Conservation (phyloP, 2,329 filamentous ascomycete genomes). For the Tolypocladium pustulatum region DNA sequence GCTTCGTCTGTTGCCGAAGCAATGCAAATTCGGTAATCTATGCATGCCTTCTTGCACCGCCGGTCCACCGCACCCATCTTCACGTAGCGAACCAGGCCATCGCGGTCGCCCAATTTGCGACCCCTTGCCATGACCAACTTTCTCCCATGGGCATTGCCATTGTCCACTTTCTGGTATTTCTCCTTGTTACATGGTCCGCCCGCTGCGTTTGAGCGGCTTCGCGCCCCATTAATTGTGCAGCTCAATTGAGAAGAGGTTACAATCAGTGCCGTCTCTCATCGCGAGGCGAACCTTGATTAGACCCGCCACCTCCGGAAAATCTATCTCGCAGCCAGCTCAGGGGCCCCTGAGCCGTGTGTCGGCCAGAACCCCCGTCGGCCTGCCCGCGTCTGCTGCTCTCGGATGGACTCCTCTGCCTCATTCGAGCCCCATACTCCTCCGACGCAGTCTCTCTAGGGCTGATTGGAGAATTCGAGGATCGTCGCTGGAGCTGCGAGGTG, state of each 20-base stretch:
- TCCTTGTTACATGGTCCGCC: not conserved
- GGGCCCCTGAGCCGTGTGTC: constrained; percentile 22
- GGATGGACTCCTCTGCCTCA: constrained; percentile 28
- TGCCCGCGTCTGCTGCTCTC: constrained; percentile 20
- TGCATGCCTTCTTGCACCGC: not conserved
- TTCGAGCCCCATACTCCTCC: constrained; percentile 19
- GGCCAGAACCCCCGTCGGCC: constrained; percentile 18
- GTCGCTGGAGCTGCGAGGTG: constrained; percentile 22
- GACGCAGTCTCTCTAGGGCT: constrained; percentile 18
- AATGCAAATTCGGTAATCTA: too few relatives aligned
- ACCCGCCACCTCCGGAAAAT: constrained; percentile 20
- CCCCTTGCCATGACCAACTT: not conserved
- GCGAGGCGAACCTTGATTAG: constrained; percentile 15
- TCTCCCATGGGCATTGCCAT: not conserved
- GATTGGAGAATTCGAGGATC: constrained; percentile 27
- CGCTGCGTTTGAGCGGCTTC: not conserved
- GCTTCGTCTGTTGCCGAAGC: not conserved
- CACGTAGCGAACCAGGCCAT: not conserved
- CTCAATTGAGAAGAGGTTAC: not conserved
- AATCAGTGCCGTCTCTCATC: constrained; percentile 18
- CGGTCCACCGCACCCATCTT: not conserved
- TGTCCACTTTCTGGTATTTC: not conserved
- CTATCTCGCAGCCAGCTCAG: constrained; percentile 33
- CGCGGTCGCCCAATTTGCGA: not conserved
- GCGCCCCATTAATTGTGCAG: not conserved